Conservation (phyloP, 352 stramenopile genomes). For the Globisporangium cederbergense region DNA sequence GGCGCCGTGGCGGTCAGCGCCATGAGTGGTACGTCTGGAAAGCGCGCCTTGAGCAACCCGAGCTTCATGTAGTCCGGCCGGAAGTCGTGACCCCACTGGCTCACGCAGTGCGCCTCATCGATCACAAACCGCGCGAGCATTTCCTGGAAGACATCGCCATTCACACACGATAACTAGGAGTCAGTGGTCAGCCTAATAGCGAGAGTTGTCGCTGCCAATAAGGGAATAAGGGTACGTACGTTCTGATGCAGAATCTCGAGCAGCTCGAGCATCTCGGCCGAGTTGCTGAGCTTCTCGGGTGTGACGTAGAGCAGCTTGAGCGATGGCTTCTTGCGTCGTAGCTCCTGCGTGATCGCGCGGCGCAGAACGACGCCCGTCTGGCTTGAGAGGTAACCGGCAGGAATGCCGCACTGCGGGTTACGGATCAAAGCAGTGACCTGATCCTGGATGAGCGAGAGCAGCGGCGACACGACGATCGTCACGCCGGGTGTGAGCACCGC, state of each 20-base stretch:
- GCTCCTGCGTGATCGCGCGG: conserved; percentile 70
- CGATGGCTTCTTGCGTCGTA: conserved; percentile 64
- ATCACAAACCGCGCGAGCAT: conserved; percentile 94
- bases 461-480: conserved; percentile 92
- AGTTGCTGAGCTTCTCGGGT: conserved; percentile 92
- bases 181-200: not conserved
- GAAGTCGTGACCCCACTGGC: conserved; percentile 89
- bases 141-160: conserved; percentile 18
- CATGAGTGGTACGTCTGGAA: conserved; percentile 90
- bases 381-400: conserved; percentile 71
- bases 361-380: conserved; percentile 64
- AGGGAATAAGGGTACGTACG: conserved; percentile 15
- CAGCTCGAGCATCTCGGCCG: conserved; percentile 64
- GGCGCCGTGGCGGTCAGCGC: conserved; percentile 91
- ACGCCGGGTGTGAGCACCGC: conserved; percentile 68
- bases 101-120: conserved; percentile 91
- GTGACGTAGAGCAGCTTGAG: conserved; percentile 94
- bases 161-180: not conserved
- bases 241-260: conserved; percentile 47
- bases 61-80: conserved; percentile 92
- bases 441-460: conserved; percentile 94
- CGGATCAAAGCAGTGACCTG: conserved; percentile 84
- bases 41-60: conserved; percentile 86
- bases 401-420: conserved; percentile 59
- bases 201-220: no score